Base-by-base conservation (phyloP, 306 rosid species). In the Clitoria ternatea region DNA sequence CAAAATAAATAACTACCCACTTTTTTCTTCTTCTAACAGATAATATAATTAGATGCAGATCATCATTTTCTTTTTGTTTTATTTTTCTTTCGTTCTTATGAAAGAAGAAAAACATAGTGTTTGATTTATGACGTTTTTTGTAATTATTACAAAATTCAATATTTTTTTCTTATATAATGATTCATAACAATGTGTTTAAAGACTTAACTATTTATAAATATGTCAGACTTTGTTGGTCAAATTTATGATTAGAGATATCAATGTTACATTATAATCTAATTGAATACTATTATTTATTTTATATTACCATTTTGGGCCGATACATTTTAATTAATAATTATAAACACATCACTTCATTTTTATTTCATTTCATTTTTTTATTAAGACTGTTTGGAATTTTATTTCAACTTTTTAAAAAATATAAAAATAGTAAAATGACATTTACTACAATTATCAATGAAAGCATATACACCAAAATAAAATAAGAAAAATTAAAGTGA, bases 1-100 rank as follows among this genome's bases (percentile, higher is more conserved):
- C 47, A 35, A 19, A 37, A 37, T 56, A 29, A 70, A 71, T 71
- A 49, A 11, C 24, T 23, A 1, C 70, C 67, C 72, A 67, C 55
- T 13, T 12, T 33, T n/a, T 8, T 0, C 30, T 2, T 20, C 2
- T 75, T 9, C 32, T 12, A 10, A 35, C 12, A 64, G 14, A 43
- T 37, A 15, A 10, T 30, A 63, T 65, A 17, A 29, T 20, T 48
- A 8, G 27, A 47, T 35, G 48, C 50, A 49, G 60, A 69, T 69
- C 59, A 47, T 29, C 55, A 3, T 56, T 30, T 30, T 56, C 4
- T 6, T 5, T 17, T n/a, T n/a, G n/a, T n/a, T n/a, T 3, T 35
- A 35, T 27, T 14, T 57, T 32, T 30, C n/a, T 26, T 24, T 2
- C 2, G 8, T 23, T 42, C 37, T 66, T 66, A 45, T 6, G 23